Percentiles rank a stretch among this genome's conserved stretches.
Evolutionary conservation across 306 rosid genomes (phyloP).

Genomic region (Phaseolus lunatus): DNA sequence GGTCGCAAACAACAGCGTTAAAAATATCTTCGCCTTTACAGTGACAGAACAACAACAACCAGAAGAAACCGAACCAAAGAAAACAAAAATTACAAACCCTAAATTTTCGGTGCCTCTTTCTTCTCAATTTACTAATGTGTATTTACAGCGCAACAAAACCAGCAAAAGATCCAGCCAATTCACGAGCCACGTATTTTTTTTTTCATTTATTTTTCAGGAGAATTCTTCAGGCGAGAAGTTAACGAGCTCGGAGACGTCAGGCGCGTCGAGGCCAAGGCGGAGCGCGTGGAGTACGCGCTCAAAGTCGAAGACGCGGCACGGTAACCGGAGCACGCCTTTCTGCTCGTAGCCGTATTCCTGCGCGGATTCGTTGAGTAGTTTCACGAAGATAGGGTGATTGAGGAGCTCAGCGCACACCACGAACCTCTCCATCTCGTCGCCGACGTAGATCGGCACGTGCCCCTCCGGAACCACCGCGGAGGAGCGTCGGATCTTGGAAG

Average conservation of each 20-base stretch:
- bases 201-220: neutral
- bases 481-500: conserved; percentile 35
- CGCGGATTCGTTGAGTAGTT: conserved; percentile 83
- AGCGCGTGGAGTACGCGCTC: conserved; percentile 88
- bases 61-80: neutral
- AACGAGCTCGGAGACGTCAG: conserved; percentile 61
- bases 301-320: conserved; percentile 78
- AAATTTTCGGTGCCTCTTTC: conserved; percentile 23
- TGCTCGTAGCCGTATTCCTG: conserved; percentile 96
- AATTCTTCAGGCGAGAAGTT: conserved; percentile 54
- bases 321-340: conserved; percentile 82
- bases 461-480: conserved; percentile 67
- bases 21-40: conserved; percentile 50
- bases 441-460: conserved; percentile 89
- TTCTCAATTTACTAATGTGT: conserved; percentile 50
- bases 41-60: conserved; percentile 45
- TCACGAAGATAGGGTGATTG: conserved; percentile 84
- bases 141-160: conserved; percentile 54
- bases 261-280: conserved; percentile 63
- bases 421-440: conserved; percentile 90
- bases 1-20: conserved; percentile 47
- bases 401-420: conserved; percentile 79
- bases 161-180: conserved; percentile 34
- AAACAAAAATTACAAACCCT: conserved; percentile 30
- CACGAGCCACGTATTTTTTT: neutral